Base-by-base conservation (phyloP, 2,329 filamentous ascomycete genomes). In the Helicocarpus griseus region DNA sequence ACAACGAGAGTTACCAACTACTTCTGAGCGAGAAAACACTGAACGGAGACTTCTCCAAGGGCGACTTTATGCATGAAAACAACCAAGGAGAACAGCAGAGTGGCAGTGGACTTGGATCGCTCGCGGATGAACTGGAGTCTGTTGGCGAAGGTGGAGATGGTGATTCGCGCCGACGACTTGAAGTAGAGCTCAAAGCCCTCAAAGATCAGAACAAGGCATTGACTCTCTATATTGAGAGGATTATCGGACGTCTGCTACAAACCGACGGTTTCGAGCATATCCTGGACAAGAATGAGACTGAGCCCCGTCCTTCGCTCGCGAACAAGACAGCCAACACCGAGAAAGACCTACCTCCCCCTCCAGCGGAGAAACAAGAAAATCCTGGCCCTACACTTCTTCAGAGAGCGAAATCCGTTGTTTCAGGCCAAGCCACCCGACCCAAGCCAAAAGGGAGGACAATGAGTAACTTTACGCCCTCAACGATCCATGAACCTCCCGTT, bases 221-320 rank as follows among this genome's bases (percentile, higher is more conserved):
- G 60, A 95, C 89, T 22, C 77, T 97, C 58, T 98, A 98, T 74
- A 96, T 98, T 75, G 95, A 97, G 79, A 95, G 93, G 73, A 97
- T 98, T 68, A 95, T 98, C 66, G 93, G 93, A 68, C 86, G 93
- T 52, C 81, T 98, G 41, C 79, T 98, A 56, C 87, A 95, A 65
- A 87, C 96, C 70, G 87, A 95, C 63, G 90, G 95, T 59, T 97
- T 95, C 60, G 91, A 98, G 71, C 83, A 88, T 56, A 95, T 97
- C 54, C 77, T 96, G 38, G 89, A 95, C 65, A 86, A 88, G 67
- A 87, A 85, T 7, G 81, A 82, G 60, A 71, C 73, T 24, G 73
- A 74, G 24, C 62, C 67, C 13, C 55, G 64, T 3, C 51, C 60
- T 33, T 66, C 52, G 52, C 50, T 39, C 26, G 50, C 59, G 21